phyloP scores from a whole-genome alignment of 805 yeast species.

The Cyberlindnera bimundalis region DNA sequence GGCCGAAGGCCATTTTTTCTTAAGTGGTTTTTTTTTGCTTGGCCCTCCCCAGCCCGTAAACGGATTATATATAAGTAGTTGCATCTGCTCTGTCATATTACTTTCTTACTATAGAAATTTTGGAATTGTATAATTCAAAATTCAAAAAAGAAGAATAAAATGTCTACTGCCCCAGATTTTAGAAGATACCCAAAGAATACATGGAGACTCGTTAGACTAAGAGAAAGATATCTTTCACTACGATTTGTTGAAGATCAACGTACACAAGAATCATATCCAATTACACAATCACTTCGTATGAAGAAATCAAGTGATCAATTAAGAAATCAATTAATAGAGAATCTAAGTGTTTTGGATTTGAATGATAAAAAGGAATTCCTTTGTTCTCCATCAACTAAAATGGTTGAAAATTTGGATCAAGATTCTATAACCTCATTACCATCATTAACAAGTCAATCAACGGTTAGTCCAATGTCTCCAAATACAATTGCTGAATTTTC shows the following conservation, averaged over 20 bases:
- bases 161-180: conserved; percentile 6
- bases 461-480: conserved; percentile 11
- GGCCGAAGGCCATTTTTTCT: no score
- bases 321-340: conserved; percentile 12
- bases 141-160: no score
- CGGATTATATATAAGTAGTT: neutral
- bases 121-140: no score
- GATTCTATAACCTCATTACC: conserved; percentile 8
- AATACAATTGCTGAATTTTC: neutral
- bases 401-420: conserved; percentile 2
- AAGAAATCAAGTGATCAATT: conserved; percentile 14
- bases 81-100: neutral
- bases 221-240: conserved; percentile 20
- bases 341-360: conserved; percentile 6
- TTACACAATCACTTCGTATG: conserved; percentile 9
- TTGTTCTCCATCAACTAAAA: neutral
- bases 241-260: conserved; percentile 12
- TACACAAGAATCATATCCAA: neutral
- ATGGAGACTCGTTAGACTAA: conserved; percentile 23
- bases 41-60: no score
- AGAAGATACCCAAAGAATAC: conserved; percentile 26
- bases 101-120: neutral
- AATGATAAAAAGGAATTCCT: conserved; percentile 1
- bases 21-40: no score
- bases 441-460: conserved; percentile 8